Base-by-base conservation (phyloP, 2,329 filamentous ascomycete species). In the Verticillium zaregamsianum region DNA sequence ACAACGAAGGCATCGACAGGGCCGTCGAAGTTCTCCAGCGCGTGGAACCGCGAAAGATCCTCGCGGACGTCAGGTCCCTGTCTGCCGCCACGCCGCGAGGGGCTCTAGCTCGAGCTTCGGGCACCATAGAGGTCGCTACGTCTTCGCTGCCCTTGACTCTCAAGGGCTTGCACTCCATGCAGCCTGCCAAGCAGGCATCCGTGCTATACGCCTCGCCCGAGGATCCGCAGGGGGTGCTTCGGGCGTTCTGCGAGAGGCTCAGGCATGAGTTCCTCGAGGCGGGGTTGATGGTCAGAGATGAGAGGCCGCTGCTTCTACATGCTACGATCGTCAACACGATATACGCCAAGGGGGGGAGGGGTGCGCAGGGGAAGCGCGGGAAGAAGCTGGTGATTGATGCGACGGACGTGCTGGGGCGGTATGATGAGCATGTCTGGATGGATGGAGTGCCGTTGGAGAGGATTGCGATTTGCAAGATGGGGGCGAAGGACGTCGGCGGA, bases 301-400 rank as follows among this genome's bases (percentile, higher is more conserved):
- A 78, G 14, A 78, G 91, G 60, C 83, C 86, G 7, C 73, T 97
- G 64, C 82, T 91, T 23, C 76, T 97, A 59, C 94, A 97, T 71
- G 92, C 91, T 20, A 97, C 94, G 0, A 78, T 97, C 4, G 76
- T 95, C 58, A 97, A 97, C 73, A 96, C 93, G 0, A 85, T 93
- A 15, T 96, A 97, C 71, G 86, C 87, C 54, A 85, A 82, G 70
- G 74, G 73, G 5, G 71, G 67, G 58, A 23, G 45, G n/a, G 45
- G 20, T 3, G n/a, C 45, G n/a, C 45, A 49, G 45, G 69, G 63
- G 39, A 63, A 66, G 57, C 68, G 68, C 55, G 62, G 70, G 23
- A 65, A 64, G 40, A 78, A 70, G 67, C 61, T 82, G 66, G 79
- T 76, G 23, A 71, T 89, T 67, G 82, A 90, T 70, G 86, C 83